phyloP scores from a whole-genome alignment of 1,284 basidiomycete species.

The Rugosomyces carneus region DNA sequence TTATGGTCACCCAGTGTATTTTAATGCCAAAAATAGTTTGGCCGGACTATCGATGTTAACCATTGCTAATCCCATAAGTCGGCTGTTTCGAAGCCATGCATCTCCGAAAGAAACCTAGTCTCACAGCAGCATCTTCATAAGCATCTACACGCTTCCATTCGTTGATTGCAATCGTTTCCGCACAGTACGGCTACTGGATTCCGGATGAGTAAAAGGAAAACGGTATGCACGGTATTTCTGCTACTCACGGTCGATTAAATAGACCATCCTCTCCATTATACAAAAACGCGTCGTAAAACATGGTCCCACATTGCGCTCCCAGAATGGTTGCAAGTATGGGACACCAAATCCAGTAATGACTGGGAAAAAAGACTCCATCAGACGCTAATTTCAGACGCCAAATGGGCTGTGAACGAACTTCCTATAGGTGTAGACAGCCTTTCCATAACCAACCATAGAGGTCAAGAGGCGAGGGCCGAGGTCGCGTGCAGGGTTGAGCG shows the following conservation, averaged over 20 bases:
- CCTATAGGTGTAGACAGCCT: conserved; percentile 36
- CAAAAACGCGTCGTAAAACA: conserved; percentile 48
- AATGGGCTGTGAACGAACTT: conserved; percentile 24
- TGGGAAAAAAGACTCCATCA: conserved; percentile 11
- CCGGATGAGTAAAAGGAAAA: neutral
- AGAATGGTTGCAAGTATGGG: conserved; percentile 53
- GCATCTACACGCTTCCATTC: neutral
- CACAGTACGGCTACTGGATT: neutral
- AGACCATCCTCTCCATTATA: conserved; percentile 49
- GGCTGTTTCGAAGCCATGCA: too few species aligned
- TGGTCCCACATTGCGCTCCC: conserved; percentile 46
- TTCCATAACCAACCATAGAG: conserved; percentile 48
- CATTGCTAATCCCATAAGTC: too few species aligned
- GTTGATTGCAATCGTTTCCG: conserved; percentile 1
- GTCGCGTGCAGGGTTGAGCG: conserved; percentile 56
- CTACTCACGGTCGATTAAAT: conserved; percentile 45
- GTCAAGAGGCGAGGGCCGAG: conserved; percentile 50
- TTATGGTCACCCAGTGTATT: too few species aligned
- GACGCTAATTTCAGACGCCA: neutral
- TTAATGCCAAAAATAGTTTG: too few species aligned
- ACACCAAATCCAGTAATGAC: conserved; percentile 77
- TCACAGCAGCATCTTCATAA: too few species aligned
- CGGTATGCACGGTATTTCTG: neutral
- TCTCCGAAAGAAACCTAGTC: too few species aligned
- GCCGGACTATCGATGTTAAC: too few species aligned